Conservation (phyloP, 108 stramenopile species). For the Parmales sp. region DNA sequence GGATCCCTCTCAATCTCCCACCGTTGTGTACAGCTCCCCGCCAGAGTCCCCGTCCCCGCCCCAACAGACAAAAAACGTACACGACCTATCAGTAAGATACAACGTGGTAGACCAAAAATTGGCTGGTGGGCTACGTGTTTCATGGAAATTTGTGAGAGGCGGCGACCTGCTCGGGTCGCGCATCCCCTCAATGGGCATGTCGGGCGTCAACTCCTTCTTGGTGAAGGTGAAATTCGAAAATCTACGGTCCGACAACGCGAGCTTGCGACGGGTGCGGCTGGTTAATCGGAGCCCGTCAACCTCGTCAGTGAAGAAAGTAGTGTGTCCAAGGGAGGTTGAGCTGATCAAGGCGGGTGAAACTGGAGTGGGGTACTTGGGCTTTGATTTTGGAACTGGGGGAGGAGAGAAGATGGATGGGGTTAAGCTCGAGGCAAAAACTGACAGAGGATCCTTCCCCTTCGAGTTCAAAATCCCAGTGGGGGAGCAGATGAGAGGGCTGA, state of each 20-base stretch:
- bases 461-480: not conserved
- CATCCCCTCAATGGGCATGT: not conserved
- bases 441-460: not conserved
- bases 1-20: not conserved
- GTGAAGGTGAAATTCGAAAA: not conserved
- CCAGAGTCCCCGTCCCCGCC: not conserved
- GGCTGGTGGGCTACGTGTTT: too few relatives aligned
- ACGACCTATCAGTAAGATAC: too few relatives aligned
- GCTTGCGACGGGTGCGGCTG: not conserved
- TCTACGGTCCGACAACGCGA: not conserved
- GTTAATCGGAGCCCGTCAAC: not conserved
- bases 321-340: not conserved
- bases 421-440: not conserved
- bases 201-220: not conserved
- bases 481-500: not conserved
- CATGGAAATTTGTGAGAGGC: too few relatives aligned
- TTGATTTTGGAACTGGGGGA: not conserved
- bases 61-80: too few relatives aligned
- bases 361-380: not conserved
- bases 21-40: not conserved
- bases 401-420: not conserved
- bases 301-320: conserved; percentile 5
- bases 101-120: too few relatives aligned
- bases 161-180: too few relatives aligned
- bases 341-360: not conserved